A percentile compares a stretch with the other conserved stretches of the same genome.
phyloP scores from a whole-genome alignment of 345 rosid genomes.

The Passiflora organensis region DNA sequence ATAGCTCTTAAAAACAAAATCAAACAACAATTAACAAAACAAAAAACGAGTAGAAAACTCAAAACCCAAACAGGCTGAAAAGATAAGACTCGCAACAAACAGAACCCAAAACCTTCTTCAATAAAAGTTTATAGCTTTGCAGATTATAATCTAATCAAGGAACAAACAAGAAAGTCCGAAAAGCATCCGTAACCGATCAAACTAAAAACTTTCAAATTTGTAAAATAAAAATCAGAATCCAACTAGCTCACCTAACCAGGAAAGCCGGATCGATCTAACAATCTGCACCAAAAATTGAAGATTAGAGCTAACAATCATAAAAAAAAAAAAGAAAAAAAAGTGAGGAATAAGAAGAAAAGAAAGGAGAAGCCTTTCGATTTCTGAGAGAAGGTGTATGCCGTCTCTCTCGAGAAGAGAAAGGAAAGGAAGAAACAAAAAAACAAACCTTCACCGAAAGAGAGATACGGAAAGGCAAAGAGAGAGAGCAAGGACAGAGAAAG shows the following conservation, averaged over 20 bases:
- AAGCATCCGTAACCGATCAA: slow-evolving; percentile 23
- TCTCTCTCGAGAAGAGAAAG: slow-evolving; percentile 22
- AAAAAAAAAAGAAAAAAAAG: too few relatives aligned
- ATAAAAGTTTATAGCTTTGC: too few relatives aligned
- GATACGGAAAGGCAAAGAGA: too few relatives aligned
- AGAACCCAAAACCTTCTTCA: too few relatives aligned
- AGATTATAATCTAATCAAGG: too few relatives aligned
- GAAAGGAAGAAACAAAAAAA: slow-evolving; percentile 9
- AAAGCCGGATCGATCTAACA: slow-evolving; percentile 27
- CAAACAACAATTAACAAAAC: neutral
- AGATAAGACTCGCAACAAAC: too few relatives aligned
- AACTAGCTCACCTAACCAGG: slow-evolving; percentile 29
- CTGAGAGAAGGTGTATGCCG: slow-evolving; percentile 5
- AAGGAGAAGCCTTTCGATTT: slow-evolving; percentile 3
- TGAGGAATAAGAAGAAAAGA: neutral
- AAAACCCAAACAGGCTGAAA: neutral
- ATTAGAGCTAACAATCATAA: neutral
- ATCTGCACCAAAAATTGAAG: slow-evolving; percentile 7
- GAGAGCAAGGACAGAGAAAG: neutral
- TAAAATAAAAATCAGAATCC: neutral
- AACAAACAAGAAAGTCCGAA: too few relatives aligned
- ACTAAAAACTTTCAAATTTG: neutral
- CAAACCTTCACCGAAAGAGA: too few relatives aligned
- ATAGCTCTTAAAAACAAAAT: neutral
- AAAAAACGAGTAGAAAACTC: neutral